Base-by-base conservation (phyloP, 2,329 filamentous ascomycete species). In the Thelonectria rubi region DNA sequence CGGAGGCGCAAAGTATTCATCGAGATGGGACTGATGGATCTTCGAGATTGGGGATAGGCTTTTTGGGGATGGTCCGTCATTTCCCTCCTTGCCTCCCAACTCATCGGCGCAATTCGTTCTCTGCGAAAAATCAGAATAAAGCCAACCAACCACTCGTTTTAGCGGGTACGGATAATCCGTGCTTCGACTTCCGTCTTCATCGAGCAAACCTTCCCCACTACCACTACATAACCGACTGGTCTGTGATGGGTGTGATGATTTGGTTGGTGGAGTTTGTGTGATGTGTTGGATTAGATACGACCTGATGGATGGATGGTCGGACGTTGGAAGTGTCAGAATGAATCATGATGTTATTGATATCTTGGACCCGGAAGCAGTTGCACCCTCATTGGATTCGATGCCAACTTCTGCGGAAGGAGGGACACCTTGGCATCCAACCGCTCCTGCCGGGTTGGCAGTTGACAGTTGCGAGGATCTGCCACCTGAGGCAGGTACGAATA, bases 361-460 rank as follows among this genome's bases (percentile, higher is more conserved):
- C 24, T 32, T 43, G 26, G 26, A 30, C 26, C 7, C 26, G 26
- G 26, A 30, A 40, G 37, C 14, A 30, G 6, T 40, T 40, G 39
- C 39, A 10, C 10, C 10, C 17, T 17, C 39, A 42, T 42, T 42
- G 39, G 39, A 42, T 20, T 21, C 39, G 20, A 46, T 18, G 18
- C 43, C 14, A 55, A 54, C 21, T 58, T 30, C 17, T 40, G 4
- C 14, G 12, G 30, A 15, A 55, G 37, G 57, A 60, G 45, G 20
- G 46, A 49, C 42, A 51, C 45, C 57, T 51, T 60, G 57, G 57
- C 57, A 21, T 7, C 30, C 57, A 55, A 45, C 51, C 51, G 45
- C 53, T 50, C 45, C 48, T 60, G 51, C 51, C 51, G 51, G 51
- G 32, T 32, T 53, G 12, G 32, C 32, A 20, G n/a, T 26, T 43